Conservation (phyloP, 2,329 filamentous ascomycete genomes). For the Cladophialophora psammophila region DNA sequence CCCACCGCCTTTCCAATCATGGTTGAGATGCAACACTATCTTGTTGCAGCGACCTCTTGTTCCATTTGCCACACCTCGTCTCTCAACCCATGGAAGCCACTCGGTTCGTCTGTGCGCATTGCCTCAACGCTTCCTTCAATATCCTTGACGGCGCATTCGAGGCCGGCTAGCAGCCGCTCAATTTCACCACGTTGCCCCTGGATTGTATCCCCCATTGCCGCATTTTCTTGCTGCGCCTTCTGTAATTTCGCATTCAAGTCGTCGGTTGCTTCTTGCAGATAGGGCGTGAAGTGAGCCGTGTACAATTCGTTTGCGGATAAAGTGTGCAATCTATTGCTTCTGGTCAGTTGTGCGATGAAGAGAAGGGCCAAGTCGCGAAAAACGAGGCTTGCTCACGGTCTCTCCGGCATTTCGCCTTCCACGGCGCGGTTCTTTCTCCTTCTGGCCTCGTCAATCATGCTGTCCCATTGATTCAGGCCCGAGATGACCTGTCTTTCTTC, state of each 20-base stretch:
- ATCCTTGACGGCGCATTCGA: conserved; percentile 65
- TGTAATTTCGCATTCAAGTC: conserved; percentile 59
- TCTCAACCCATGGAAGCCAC: conserved; percentile 45
- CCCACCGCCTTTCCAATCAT: conserved; percentile 12
- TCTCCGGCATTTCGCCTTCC: conserved; percentile 33
- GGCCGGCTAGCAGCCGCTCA: conserved; percentile 59
- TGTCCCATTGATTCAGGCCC: conserved; percentile 67
- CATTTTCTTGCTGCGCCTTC: conserved; percentile 60
- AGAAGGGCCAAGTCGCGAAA: not conserved
- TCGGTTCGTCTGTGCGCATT: conserved; percentile 46
- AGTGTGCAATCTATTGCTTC: conserved; percentile 61
- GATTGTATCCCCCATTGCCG: conserved; percentile 59
- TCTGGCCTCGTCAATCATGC: conserved; percentile 65
- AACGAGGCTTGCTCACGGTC: conserved; percentile 26
- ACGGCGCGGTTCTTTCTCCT: conserved; percentile 55
- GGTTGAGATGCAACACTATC: conserved; percentile 14
- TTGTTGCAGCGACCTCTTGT: conserved; percentile 48
- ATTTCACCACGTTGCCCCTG: conserved; percentile 65
- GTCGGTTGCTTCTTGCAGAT: conserved; percentile 59
- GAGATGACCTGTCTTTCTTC: conserved; percentile 63
- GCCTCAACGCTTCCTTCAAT: conserved; percentile 60
- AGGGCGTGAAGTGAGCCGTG: conserved; percentile 65
- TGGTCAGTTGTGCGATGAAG: conserved; percentile 17
- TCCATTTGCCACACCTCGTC: conserved; percentile 54
- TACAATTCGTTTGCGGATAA: conserved; percentile 64